Base-by-base conservation (phyloP, 2,329 filamentous ascomycete genomes). In the Ilyonectria robusta region DNA sequence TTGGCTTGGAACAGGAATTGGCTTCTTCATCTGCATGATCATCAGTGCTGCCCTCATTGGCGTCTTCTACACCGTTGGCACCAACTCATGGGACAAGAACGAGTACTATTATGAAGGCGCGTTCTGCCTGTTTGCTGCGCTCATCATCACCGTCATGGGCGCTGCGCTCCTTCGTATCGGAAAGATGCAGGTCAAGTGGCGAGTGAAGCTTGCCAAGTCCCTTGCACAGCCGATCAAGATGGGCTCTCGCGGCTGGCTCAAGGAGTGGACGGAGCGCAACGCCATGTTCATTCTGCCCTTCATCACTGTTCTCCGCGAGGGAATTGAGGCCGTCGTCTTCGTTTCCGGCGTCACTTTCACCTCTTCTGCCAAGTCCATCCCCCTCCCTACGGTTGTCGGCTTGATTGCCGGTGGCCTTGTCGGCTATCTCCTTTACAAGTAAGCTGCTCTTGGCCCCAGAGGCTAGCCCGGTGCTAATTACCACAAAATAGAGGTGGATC, bases 261-360 rank as follows among this genome's bases (percentile, higher is more conserved):
- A 92, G 80, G 81, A 83, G 62, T 93, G 88, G 82, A 81, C 85
- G 21, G 91, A 95, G 79, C 94, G 93, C 79, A 96, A 97, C 77
- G 89, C 91, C 76, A 94, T 97, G 92, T 96, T 97, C 78, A 81
- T 93, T 51, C 84, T 97, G 61, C 94, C 94, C 1, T 97, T 97
- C 80, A 86, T 97, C 77, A 97, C 94, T 0, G 92, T 96, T n/a
- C 82, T 97, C 15, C 86, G 94, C 37, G 94, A 97, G 79, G 94
- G 94, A 3, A 87, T 97, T 31, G 94, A 97, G 79, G 93, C 92
- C 0, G 91, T 97, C 40, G 88, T 97, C 26, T 97, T 97, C 79
- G 90, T 97, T 59, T 93, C 93, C 17, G 94, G 94, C 19, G 94
- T 97, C 6, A 91, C 92, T 3, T 90, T 97, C 60, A 89, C 90